These are phyloP conservation scores for Phoma sp. DNA, from an alignment of 2,329 filamentous ascomycete species.

Conservation along the genomic window DNA sequence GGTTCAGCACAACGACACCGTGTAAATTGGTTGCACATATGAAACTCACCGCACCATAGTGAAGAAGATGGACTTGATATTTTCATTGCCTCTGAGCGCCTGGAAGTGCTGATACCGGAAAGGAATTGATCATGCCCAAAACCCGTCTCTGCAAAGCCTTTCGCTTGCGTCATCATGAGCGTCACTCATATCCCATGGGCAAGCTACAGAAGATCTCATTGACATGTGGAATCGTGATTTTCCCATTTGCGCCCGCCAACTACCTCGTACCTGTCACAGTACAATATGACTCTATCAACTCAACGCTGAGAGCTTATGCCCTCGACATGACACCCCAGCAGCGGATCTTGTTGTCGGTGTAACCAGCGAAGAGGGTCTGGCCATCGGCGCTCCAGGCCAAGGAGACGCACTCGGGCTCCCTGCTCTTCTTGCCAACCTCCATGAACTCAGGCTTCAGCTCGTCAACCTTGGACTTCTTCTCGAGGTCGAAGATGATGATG, in stretches of 20 bases:
- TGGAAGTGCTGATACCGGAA: slow-evolving; percentile 50
- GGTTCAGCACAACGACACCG: not conserved
- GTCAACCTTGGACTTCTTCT: slow-evolving; percentile 99
- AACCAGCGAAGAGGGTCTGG: slow-evolving; percentile 98
- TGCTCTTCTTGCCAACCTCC: slow-evolving; percentile 97
- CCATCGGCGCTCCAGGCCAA: slow-evolving; percentile 98
- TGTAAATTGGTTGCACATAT: not conserved
- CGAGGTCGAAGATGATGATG: slow-evolving; percentile 99
- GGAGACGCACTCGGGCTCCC: slow-evolving; percentile 96
- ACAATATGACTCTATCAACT: slow-evolving; percentile 23
- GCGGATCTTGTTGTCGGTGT: slow-evolving; percentile 89
- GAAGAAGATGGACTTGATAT: slow-evolving; percentile 46
- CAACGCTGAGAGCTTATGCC: slow-evolving; percentile 37
- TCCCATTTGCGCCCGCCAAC: slow-evolving; percentile 39
- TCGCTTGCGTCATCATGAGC: slow-evolving; percentile 30
- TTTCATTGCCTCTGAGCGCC: slow-evolving; percentile 53
- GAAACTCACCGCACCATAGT: not conserved
- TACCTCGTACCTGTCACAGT: slow-evolving; percentile 30
- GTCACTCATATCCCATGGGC: slow-evolving; percentile 46
- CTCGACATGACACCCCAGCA: slow-evolving; percentile 52
- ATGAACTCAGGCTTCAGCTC: slow-evolving; percentile 99
- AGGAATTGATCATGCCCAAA: slow-evolving; percentile 44
- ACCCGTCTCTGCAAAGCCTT: slow-evolving; percentile 31
- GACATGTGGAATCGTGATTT: slow-evolving; percentile 47
- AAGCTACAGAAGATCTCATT: slow-evolving; percentile 43